phyloP scores from a whole-genome alignment of 331 rosid genomes.

The Pyracantha coccinea region DNA sequence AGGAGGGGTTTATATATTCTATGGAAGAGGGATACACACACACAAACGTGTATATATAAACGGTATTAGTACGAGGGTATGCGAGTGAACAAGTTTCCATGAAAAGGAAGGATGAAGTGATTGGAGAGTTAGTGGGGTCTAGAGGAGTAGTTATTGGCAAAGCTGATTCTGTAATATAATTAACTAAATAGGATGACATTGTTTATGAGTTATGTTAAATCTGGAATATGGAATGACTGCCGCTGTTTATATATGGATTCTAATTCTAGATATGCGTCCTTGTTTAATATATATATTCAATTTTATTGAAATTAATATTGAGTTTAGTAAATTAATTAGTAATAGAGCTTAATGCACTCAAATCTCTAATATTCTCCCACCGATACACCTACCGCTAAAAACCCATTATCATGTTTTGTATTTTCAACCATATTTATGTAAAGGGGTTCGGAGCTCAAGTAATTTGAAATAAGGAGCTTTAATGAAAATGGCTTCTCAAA shows the following conservation, averaged over 20 bases:
- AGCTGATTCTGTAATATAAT: not conserved
- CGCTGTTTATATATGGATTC: not conserved
- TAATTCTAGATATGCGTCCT: not conserved
- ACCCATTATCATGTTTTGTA: no score
- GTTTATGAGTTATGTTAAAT: not conserved
- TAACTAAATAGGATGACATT: not conserved
- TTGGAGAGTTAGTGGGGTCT: not conserved
- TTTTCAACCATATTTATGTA: no score
- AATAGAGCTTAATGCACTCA: conserved; percentile 10
- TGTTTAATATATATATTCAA: not conserved
- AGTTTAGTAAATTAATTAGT: not conserved
- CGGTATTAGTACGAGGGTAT: not conserved
- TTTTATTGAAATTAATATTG: not conserved
- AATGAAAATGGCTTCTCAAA: no score
- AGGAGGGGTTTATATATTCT: conserved; percentile 32
- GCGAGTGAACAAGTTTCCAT: not conserved
- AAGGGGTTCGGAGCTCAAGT: no score
- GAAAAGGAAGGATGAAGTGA: not conserved
- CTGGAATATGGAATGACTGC: not conserved
- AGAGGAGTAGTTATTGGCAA: not conserved
- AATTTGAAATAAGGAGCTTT: no score
- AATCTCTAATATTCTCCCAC: conserved; percentile 2
- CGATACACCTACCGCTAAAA: not conserved
- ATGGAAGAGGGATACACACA: no score
- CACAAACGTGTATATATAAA: conserved; percentile 18